Conservation (phyloP, 192 early-diverging fungal genomes). For the Coemansia pectinata region DNA sequence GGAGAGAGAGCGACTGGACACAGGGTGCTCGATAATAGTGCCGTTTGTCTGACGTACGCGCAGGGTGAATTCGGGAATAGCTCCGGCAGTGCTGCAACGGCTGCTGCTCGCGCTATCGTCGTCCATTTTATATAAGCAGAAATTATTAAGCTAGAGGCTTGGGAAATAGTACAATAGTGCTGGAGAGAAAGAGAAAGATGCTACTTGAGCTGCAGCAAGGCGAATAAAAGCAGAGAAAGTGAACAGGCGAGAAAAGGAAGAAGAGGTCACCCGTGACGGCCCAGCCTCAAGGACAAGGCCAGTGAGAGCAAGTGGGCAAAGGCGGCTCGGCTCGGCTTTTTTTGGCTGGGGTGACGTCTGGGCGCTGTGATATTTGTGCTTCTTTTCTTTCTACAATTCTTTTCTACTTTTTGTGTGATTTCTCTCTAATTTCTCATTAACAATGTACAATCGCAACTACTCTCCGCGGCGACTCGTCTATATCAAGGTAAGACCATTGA, state of each 20-base stretch:
- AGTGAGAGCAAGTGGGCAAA: background rate
- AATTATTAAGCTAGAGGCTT: background rate
- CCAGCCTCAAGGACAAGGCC: background rate
- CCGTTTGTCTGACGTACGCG: constrained; percentile 39
- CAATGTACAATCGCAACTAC: constrained; percentile 48
- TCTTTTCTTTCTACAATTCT: background rate
- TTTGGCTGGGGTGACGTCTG: background rate
- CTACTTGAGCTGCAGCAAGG: background rate
- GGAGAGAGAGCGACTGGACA: background rate
- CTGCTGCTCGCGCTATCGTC: constrained; percentile 13
- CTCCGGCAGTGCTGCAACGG: background rate
- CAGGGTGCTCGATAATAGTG: constrained; percentile 22
- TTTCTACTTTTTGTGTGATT: background rate
- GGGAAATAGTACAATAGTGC: background rate
- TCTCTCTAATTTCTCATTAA: background rate
- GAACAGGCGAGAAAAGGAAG: background rate
- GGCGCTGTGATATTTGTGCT: too few species aligned
- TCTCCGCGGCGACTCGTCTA: constrained; percentile 38
- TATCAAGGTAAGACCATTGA: constrained; percentile 39
- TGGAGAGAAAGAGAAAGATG: background rate
- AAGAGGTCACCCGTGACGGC: background rate
- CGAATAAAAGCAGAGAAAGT: background rate
- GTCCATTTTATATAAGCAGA: constrained; percentile 1
- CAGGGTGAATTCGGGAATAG: constrained; percentile 14
- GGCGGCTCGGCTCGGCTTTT: constrained; percentile 2